A percentile compares a stretch with the other conserved stretches of the same genome.
These are phyloP conservation scores for Russula sp. DNA, from an alignment of 768 basidiomycete genomes.

Conservation along the genomic window DNA sequence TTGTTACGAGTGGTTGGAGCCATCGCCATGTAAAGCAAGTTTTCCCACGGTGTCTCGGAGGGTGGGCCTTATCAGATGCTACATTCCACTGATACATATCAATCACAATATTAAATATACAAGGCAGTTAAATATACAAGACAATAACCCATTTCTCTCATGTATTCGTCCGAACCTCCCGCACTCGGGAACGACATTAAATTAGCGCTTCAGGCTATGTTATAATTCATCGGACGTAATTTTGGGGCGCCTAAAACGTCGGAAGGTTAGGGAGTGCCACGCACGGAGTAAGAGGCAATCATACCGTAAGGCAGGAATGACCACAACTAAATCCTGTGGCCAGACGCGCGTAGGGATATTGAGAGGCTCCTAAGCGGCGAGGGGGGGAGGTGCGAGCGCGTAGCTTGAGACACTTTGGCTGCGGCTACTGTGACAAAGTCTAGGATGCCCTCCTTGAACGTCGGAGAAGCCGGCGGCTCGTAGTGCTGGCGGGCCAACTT, in stretches of 20 bases:
- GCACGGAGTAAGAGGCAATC: background rate
- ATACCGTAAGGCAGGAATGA: background rate
- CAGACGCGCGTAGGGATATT: background rate
- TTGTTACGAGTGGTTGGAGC: too few species aligned
- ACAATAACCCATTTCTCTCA: background rate
- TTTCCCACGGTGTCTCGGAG: background rate
- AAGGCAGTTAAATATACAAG: too few species aligned
- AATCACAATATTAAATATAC: background rate
- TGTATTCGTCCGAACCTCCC: background rate
- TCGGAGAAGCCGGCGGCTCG: background rate
- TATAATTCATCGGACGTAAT: background rate
- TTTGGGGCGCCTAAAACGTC: background rate
- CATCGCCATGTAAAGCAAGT: too few species aligned
- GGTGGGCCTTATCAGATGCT: too few species aligned
- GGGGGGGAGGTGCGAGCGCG: background rate
- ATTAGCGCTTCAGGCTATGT: background rate
- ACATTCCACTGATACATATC: background rate
- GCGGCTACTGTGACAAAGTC: slow-evolving; percentile 19
- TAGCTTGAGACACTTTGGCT: slow-evolving; percentile 7
- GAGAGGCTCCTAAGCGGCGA: background rate
- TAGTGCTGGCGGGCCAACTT: slow-evolving; percentile 3
- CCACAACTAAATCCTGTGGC: background rate
- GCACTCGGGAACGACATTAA: too few species aligned
- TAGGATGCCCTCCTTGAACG: slow-evolving; percentile 6
- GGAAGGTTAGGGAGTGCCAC: background rate